phyloP scores from a whole-genome alignment of 176 grass and related monocot genomes.

The Lolium rigidum region DNA sequence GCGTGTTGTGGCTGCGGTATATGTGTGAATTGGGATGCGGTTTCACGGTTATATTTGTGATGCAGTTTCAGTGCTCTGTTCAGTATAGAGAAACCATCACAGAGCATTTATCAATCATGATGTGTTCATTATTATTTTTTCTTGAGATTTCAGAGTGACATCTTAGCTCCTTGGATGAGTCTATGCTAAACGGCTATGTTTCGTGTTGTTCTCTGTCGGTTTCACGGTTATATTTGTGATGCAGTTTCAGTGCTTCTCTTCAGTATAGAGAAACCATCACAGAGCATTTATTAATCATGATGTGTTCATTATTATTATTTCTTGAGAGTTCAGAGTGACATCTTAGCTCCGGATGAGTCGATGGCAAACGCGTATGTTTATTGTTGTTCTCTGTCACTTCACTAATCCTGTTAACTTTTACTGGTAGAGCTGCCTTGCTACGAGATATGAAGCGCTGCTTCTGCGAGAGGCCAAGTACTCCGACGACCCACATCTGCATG shows the following conservation, averaged over 20 bases:
- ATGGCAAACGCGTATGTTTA: not conserved
- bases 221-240: no score
- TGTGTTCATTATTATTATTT: no score
- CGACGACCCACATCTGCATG: constrained; percentile 38
- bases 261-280: no score
- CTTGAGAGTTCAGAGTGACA: no score
- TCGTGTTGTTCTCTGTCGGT: no score
- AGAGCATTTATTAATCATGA: no score
- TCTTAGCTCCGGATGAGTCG: no score
- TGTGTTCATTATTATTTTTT: not conserved
- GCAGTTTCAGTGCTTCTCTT: no score
- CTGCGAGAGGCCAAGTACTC: constrained; percentile 56
- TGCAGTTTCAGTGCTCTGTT: constrained; percentile 10
- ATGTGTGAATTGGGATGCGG: not conserved
- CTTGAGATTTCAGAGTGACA: not conserved
- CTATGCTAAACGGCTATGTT: no score
- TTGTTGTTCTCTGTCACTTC: constrained; percentile 13
- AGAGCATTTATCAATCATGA: not conserved
- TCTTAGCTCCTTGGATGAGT: not conserved
- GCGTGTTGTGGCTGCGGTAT: not conserved
- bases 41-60: not conserved
- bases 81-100: not conserved
- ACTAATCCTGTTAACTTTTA: not conserved
- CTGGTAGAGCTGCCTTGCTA: constrained; percentile 73
- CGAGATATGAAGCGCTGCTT: constrained; percentile 77